Evolutionary conservation across 2,329 filamentous ascomycete genomes (phyloP).

Genomic region (Verticillium longisporum): DNA sequence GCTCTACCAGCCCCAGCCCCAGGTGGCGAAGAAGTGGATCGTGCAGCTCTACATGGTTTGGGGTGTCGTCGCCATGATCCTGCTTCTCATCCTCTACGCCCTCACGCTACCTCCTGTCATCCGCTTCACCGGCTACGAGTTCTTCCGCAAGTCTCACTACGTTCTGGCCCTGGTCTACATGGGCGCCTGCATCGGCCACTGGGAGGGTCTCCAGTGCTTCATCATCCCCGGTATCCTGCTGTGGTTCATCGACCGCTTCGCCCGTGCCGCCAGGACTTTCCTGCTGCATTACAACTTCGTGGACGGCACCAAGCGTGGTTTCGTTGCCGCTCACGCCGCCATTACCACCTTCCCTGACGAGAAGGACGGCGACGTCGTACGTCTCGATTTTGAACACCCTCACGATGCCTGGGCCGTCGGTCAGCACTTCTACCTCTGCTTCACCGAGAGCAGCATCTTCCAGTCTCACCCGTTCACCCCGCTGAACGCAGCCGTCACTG

Average conservation of each 20-base stretch:
- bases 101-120: slow-evolving; percentile 53
- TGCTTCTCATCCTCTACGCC: slow-evolving; percentile 55
- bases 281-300: slow-evolving; percentile 55
- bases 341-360: slow-evolving; percentile 47
- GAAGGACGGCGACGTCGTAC: slow-evolving; percentile 54
- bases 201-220: slow-evolving; percentile 61
- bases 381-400: slow-evolving; percentile 58
- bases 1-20: slow-evolving; percentile 67
- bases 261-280: slow-evolving; percentile 50
- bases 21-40: slow-evolving; percentile 49
- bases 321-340: slow-evolving; percentile 44
- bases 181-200: slow-evolving; percentile 70
- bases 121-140: slow-evolving; percentile 64
- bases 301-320: slow-evolving; percentile 37
- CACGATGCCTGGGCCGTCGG: slow-evolving; percentile 58
- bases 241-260: slow-evolving; percentile 57
- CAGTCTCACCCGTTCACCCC: slow-evolving; percentile 68
- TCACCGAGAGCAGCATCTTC: slow-evolving; percentile 60
- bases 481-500: slow-evolving; percentile 41
- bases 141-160: slow-evolving; percentile 70
- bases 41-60: slow-evolving; percentile 63
- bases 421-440: slow-evolving; percentile 67
- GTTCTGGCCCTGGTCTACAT: slow-evolving; percentile 68
- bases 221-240: slow-evolving; percentile 59
- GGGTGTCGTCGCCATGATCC: slow-evolving; percentile 61